Evolutionary conservation across 352 stramenopile genomes (phyloP).

Genomic region (Phytophthora tentaculata): DNA sequence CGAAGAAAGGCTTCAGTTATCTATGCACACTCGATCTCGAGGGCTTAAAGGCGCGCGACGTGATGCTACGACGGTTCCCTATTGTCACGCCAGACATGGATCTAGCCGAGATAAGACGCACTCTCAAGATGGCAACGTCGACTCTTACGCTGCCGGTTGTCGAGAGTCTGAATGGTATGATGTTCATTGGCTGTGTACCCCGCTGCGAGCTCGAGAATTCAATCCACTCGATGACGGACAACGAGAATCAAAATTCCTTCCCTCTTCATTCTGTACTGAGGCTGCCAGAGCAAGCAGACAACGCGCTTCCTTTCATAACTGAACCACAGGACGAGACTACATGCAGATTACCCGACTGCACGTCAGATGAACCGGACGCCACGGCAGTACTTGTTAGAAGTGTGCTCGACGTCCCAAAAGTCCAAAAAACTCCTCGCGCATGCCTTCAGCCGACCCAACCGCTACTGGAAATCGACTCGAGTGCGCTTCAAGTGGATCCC

Average conservation of each 20-base stretch:
- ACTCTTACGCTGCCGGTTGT: conserved; percentile 49
- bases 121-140: conserved; percentile 29
- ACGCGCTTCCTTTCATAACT: neutral
- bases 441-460: conserved; percentile 2
- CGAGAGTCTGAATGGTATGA: conserved; percentile 38
- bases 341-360: neutral
- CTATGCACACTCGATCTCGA: conserved; percentile 55
- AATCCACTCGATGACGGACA: neutral
- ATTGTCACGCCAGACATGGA: conserved; percentile 50
- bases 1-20: conserved; percentile 60
- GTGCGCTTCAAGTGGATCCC: conserved; percentile 60
- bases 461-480: conserved; percentile 47
- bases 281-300: conserved; percentile 5
- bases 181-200: conserved; percentile 58
- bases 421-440: conserved; percentile 1
- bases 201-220: conserved; percentile 32
- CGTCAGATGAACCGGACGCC: conserved; percentile 9
- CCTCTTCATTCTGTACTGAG: conserved; percentile 12
- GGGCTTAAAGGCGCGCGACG: conserved; percentile 52
- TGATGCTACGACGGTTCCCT: conserved; percentile 56
- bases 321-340: neutral
- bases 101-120: conserved; percentile 28
- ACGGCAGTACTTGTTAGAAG: neutral
- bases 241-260: neutral
- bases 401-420: neutral